Evolutionary conservation across 1,284 basidiomycete species (phyloP).

Genomic region (Somion occarium): DNA sequence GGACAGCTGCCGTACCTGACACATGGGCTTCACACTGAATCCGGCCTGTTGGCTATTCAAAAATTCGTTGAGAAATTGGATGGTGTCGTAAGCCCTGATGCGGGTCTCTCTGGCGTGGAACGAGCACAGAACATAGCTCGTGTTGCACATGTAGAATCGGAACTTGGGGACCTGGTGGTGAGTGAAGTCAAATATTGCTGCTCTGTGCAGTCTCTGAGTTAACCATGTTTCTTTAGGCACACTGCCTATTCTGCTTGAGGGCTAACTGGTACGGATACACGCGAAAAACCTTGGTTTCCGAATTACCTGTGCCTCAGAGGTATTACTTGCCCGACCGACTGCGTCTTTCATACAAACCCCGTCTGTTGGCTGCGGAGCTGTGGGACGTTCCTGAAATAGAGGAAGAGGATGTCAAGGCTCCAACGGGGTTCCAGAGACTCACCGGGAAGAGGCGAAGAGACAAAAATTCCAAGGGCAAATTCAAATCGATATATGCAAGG

Average conservation of each 20-base stretch:
- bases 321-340: slow-evolving; percentile 69
- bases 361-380: slow-evolving; percentile 57
- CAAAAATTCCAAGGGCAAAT: slow-evolving; percentile 23
- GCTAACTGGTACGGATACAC: slow-evolving; percentile 60
- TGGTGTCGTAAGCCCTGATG: slow-evolving; percentile 40
- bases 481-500: slow-evolving; percentile 51
- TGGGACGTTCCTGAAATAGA: slow-evolving; percentile 51
- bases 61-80: slow-evolving; percentile 52
- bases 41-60: slow-evolving; percentile 56
- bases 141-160: slow-evolving; percentile 58
- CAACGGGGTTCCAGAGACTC: slow-evolving; percentile 27
- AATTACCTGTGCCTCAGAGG: slow-evolving; percentile 61
- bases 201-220: not conserved
- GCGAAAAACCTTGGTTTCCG: slow-evolving; percentile 45
- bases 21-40: slow-evolving; percentile 46
- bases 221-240: slow-evolving; percentile 30
- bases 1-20: slow-evolving; percentile 69
- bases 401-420: slow-evolving; percentile 33
- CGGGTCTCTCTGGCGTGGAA: slow-evolving; percentile 37
- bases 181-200: slow-evolving; percentile 23
- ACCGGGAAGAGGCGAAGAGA: slow-evolving; percentile 30
- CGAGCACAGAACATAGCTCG: slow-evolving; percentile 54
- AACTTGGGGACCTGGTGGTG: slow-evolving; percentile 67
- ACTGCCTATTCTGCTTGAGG: slow-evolving; percentile 56
- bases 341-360: slow-evolving; percentile 46